These are phyloP conservation scores for Aspergillus mulundensis DNA, from an alignment of 495 filamentous ascomycete species.

Conservation along the genomic window DNA sequence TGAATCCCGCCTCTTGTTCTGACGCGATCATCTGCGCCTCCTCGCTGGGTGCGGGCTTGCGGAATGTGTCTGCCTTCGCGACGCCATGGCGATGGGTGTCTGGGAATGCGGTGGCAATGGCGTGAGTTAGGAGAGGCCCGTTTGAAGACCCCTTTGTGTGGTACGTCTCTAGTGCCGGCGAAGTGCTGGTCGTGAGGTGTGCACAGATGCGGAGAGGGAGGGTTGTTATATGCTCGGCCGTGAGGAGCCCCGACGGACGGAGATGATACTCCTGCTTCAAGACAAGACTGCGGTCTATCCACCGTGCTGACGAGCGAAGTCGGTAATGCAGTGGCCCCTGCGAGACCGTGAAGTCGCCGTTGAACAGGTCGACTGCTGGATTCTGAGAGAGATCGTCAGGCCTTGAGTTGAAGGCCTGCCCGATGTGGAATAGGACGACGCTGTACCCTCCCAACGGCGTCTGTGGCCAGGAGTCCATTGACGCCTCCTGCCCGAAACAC, in stretches of 20 bases:
- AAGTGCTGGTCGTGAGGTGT: constrained; percentile 4
- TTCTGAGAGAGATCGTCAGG: not conserved
- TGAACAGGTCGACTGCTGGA: not conserved
- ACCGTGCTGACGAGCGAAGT: not conserved
- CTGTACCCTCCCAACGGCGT: not conserved
- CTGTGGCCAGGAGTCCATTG: constrained; percentile 10
- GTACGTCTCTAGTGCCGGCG: not conserved
- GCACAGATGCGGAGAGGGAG: constrained; percentile 10
- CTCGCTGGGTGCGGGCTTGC: not conserved
- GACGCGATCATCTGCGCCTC: not conserved
- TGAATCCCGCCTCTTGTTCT: not conserved
- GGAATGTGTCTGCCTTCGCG: not conserved
- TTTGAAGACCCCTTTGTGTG: not conserved
- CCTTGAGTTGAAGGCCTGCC: not conserved
- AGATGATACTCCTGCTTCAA: constrained; percentile 1
- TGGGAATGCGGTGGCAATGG: too few relatives aligned
- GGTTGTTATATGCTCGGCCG: not conserved
- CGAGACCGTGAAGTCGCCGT: constrained; percentile 3
- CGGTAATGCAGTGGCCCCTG: not conserved
- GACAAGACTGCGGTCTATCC: not conserved
- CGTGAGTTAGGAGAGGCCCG: too few relatives aligned
- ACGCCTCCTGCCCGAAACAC: constrained; percentile 1
- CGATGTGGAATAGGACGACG: not conserved
- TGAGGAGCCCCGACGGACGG: not conserved
- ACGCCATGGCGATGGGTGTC: too few relatives aligned